Evolutionary conservation across 768 basidiomycete genomes (phyloP).

Genomic region (Trametes gibbosa): DNA sequence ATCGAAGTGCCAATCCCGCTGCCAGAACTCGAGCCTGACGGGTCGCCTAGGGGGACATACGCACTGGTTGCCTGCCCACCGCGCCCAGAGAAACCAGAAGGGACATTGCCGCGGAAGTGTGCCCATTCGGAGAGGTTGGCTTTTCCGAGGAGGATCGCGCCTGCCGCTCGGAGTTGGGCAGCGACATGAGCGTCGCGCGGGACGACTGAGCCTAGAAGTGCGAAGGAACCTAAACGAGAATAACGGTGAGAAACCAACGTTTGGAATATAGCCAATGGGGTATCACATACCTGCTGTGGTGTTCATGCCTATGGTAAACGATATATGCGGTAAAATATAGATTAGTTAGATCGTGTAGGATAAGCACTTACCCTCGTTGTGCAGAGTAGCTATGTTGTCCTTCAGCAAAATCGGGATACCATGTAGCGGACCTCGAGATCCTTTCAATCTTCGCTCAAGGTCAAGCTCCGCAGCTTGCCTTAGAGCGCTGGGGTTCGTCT

Average conservation of each 20-base stretch:
- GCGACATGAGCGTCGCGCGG: conserved; percentile 35
- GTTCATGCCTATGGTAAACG: conserved; percentile 33
- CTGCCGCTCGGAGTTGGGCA: conserved; percentile 32
- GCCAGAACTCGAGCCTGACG: conserved; percentile 42
- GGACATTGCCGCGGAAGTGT: conserved; percentile 37
- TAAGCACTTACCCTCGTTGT: conserved; percentile 30
- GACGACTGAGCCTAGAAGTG: conserved; percentile 33
- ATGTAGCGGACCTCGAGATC: conserved; percentile 29
- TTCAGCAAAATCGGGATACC: conserved; percentile 38
- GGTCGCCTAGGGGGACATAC: conserved; percentile 42
- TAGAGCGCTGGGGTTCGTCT: conserved; percentile 54
- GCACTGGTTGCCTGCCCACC: conserved; percentile 44
- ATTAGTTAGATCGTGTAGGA: no score
- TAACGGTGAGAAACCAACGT: no score
- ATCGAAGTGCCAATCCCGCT: conserved; percentile 40
- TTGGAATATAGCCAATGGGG: neutral
- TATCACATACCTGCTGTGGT: conserved; percentile 30
- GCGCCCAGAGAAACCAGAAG: conserved; percentile 45
- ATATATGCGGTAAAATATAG: neutral
- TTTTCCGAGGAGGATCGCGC: conserved; percentile 44
- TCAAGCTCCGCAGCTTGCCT: conserved; percentile 42
- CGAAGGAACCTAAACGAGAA: conserved; percentile 31
- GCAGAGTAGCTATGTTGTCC: conserved; percentile 36
- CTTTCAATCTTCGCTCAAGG: conserved; percentile 16
- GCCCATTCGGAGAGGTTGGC: conserved; percentile 46